Conservation (phyloP, 495 filamentous ascomycete species). For the Hyphodiscus hymeniophilus region DNA sequence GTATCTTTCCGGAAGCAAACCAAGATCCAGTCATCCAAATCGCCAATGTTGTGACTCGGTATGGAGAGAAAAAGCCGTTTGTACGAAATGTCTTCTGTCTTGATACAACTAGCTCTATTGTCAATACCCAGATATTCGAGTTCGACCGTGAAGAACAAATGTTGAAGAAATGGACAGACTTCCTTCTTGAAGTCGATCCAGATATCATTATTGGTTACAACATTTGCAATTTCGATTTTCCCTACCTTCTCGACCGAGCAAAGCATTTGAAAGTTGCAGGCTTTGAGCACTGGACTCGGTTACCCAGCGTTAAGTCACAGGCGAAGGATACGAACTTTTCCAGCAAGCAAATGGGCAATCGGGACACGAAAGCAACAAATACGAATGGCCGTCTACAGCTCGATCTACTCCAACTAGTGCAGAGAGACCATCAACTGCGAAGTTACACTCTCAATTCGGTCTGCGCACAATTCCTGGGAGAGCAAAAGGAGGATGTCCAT, state of each 20-base stretch:
- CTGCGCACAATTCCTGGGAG: constrained; percentile 89
- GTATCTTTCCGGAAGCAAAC: constrained; percentile 89
- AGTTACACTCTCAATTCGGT: constrained; percentile 98
- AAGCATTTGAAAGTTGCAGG: constrained; percentile 64
- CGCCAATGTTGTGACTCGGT: constrained; percentile 92
- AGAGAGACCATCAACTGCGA: constrained; percentile 87
- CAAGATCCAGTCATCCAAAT: constrained; percentile 97
- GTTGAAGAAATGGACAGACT: constrained; percentile 83
- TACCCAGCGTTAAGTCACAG: constrained; percentile 54
- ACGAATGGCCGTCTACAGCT: constrained; percentile 91
- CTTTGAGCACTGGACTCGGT: constrained; percentile 82
- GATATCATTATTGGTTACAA: constrained; percentile 99
- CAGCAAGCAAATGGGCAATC: constrained; percentile 98
- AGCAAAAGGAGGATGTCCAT: constrained; percentile 99
- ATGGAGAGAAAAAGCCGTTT: constrained; percentile 93
- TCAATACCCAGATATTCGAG: constrained; percentile 87
- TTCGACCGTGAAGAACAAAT: constrained; percentile 75
- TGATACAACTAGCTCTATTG: constrained; percentile 82
- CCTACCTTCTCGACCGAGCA: constrained; percentile 87
- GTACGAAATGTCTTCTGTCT: constrained; percentile 93
- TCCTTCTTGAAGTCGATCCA: constrained; percentile 84
- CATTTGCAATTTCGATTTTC: constrained; percentile 97
- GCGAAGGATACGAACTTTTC: constrained; percentile 77
- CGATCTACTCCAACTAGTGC: constrained; percentile 85
- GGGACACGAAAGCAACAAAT: constrained; percentile 88